Conservation (phyloP, 2,329 filamentous ascomycete species). For the Aspergillus vadensis region DNA sequence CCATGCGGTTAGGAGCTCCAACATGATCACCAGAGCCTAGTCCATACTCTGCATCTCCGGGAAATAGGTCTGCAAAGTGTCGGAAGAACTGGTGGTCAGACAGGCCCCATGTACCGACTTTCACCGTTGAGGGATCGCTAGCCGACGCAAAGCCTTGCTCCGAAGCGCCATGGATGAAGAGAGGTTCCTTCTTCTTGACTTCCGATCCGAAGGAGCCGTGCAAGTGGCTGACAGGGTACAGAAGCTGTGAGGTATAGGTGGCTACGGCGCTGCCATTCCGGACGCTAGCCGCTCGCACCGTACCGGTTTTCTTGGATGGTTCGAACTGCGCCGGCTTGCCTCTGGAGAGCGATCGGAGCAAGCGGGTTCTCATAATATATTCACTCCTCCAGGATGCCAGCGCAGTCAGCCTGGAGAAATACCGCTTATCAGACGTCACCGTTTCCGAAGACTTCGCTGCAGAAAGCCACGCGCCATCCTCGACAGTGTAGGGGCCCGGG, state of each 20-base stretch:
- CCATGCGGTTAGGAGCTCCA: slow-evolving; percentile 82
- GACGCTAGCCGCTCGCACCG: slow-evolving; percentile 55
- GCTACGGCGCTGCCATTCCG: slow-evolving; percentile 73
- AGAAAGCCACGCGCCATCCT: slow-evolving; percentile 43
- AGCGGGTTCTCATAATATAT: slow-evolving; percentile 82
- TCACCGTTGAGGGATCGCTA: slow-evolving; percentile 73
- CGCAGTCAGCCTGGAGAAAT: slow-evolving; percentile 78
- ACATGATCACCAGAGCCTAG: slow-evolving; percentile 74
- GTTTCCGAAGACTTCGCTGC: slow-evolving; percentile 54
- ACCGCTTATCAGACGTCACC: slow-evolving; percentile 71
- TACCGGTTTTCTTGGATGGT: slow-evolving; percentile 54
- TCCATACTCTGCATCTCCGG: slow-evolving; percentile 74
- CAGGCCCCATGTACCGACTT: slow-evolving; percentile 81
- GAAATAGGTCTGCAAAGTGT: slow-evolving; percentile 76
- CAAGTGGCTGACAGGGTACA: slow-evolving; percentile 75
- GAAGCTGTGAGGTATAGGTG: slow-evolving; percentile 83
- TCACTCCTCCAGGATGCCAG: slow-evolving; percentile 95
- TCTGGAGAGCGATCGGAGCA: slow-evolving; percentile 76
- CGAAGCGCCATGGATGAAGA: slow-evolving; percentile 79
- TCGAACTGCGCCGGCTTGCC: slow-evolving; percentile 70
- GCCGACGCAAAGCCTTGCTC: slow-evolving; percentile 76
- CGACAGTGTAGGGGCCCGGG: slow-evolving; percentile 67
- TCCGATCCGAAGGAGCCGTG: slow-evolving; percentile 74
- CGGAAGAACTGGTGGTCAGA: slow-evolving; percentile 73
- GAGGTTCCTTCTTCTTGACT: slow-evolving; percentile 68